Conservation (phyloP, 352 stramenopile species). For the Globisporangium sylvaticum region DNA sequence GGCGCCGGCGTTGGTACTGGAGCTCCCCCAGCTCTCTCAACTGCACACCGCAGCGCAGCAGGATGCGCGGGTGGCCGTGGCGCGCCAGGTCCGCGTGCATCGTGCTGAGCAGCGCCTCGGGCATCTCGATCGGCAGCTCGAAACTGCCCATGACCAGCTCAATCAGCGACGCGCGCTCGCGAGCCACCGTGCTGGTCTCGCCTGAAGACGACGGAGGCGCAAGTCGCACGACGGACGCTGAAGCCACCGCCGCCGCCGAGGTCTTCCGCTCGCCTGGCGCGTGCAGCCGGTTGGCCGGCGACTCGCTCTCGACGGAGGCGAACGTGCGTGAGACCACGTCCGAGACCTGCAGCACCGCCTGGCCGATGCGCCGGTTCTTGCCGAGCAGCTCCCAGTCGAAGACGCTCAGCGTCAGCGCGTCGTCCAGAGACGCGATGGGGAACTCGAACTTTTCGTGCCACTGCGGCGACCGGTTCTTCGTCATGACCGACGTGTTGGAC, state of each 20-base stretch:
- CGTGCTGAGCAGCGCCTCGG: constrained; percentile 34
- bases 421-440: constrained; percentile 39
- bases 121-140: constrained; percentile 62
- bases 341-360: constrained; percentile 31
- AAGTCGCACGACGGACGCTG: neutral
- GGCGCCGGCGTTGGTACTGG: constrained; percentile 36
- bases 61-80: constrained; percentile 49
- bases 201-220: neutral
- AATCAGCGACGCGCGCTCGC: neutral
- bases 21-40: constrained; percentile 39
- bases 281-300: neutral
- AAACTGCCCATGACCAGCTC: constrained; percentile 51
- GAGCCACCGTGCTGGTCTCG: neutral
- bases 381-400: constrained; percentile 52
- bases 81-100: constrained; percentile 38
- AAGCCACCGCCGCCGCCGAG: neutral
- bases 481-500: constrained; percentile 54
- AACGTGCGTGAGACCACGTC: constrained; percentile 44
- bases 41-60: constrained; percentile 48
- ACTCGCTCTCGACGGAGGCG: constrained; percentile 9
- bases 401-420: constrained; percentile 41
- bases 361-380: constrained; percentile 48
- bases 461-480: constrained; percentile 54
- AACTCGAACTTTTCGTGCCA: constrained; percentile 68
- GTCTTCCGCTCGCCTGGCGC: neutral